A percentile compares a stretch with the other conserved stretches of the same genome.
These are phyloP conservation scores for Limnomonas spitsbergensis DNA, from an alignment of 139 green algal genomes.

Conservation along the genomic window DNA sequence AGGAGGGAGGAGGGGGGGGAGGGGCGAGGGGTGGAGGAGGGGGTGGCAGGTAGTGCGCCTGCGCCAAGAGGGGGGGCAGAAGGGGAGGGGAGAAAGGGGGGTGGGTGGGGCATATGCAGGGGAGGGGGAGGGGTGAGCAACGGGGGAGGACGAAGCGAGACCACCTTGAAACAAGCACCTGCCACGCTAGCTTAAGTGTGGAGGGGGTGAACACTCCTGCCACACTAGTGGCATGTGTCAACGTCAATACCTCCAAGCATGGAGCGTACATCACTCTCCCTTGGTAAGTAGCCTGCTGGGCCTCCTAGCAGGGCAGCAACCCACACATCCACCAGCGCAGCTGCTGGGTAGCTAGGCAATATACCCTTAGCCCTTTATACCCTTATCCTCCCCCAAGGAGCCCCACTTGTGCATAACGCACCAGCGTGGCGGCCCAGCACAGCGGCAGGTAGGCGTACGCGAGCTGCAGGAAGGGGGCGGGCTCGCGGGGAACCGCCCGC, in stretches of 20 bases:
- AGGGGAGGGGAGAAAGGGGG: neutral
- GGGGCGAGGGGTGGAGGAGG: neutral
- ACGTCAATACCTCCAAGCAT: neutral
- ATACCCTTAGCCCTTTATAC: neutral
- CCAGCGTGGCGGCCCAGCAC: slow-evolving; percentile 58
- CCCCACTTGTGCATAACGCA: slow-evolving; percentile 40
- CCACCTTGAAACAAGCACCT: too few species aligned
- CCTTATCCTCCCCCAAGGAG: neutral
- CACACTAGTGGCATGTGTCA: too few species aligned
- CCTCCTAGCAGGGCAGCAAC: too few species aligned
- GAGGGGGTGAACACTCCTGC: too few species aligned
- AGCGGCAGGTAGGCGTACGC: slow-evolving; percentile 71
- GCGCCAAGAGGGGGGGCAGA: neutral
- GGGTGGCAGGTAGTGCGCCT: neutral
- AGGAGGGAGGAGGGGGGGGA: neutral
- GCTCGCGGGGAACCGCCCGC: neutral
- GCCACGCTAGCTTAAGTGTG: too few species aligned
- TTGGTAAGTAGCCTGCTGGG: neutral
- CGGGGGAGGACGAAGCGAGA: too few species aligned
- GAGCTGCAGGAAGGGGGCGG: slow-evolving; percentile 51
- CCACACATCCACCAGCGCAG: too few species aligned
- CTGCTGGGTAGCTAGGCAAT: too few species aligned
- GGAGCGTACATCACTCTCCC: neutral
- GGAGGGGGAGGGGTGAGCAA: too few species aligned
- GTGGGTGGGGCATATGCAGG: neutral